Percentiles rank a stretch among this genome's conserved stretches.
Conservation (phyloP, 345 rosid species). For the Garcia nutans region DNA sequence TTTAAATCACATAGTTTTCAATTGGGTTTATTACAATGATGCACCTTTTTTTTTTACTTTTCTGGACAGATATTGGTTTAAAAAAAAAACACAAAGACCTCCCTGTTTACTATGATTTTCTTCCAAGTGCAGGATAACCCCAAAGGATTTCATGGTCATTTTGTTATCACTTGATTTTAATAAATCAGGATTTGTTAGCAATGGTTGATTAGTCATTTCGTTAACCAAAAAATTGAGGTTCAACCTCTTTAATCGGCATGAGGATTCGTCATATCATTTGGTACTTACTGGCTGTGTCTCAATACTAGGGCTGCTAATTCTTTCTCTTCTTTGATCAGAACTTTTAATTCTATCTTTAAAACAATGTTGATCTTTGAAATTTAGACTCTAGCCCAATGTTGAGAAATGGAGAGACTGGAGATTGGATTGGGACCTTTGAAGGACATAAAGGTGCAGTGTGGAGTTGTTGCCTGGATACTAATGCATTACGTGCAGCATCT, state of each 20-base stretch:
- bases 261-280: neutral
- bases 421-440: constrained; percentile 98
- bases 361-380: constrained; percentile 15
- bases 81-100: neutral
- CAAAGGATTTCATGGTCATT: neutral
- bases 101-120: neutral
- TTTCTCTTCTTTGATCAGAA: neutral
- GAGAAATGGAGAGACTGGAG: constrained; percentile 99
- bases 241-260: neutral
- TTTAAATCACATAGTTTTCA: neutral
- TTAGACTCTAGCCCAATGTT: constrained; percentile 94
- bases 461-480: constrained; percentile 87
- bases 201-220: neutral
- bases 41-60: too few species aligned
- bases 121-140: neutral
- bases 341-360: neutral
- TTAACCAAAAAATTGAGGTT: constrained; percentile 6
- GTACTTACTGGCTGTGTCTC: neutral
- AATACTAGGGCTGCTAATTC: neutral
- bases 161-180: neutral
- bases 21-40: neutral
- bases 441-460: constrained; percentile 99
- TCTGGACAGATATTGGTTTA: neutral
- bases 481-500: constrained; percentile 91
- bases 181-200: neutral